Percentiles rank a stretch among this genome's conserved stretches.
phyloP scores from a whole-genome alignment of 1,139 yeast species.

The Suhomyces bokatorum region DNA sequence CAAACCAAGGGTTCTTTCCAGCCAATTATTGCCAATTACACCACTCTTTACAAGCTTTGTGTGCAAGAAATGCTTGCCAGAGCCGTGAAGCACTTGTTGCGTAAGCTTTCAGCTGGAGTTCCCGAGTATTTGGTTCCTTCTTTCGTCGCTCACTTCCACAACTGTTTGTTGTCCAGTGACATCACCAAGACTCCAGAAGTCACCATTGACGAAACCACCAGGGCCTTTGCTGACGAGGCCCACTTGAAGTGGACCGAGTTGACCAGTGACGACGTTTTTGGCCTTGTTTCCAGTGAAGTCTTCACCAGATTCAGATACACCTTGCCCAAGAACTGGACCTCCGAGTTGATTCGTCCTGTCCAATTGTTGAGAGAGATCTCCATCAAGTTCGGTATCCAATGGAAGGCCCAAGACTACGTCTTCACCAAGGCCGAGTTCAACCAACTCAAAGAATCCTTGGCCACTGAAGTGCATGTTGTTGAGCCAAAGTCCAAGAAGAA shows the following conservation, averaged over 20 bases:
- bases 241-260: conserved; percentile 48
- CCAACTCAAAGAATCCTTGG: conserved; percentile 22
- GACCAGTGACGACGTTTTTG: conserved; percentile 45
- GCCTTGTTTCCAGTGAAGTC: conserved; percentile 53
- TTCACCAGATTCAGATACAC: conserved; percentile 59
- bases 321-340: conserved; percentile 52
- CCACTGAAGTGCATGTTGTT: conserved; percentile 19
- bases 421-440: conserved; percentile 52
- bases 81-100: conserved; percentile 72
- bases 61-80: conserved; percentile 77
- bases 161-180: conserved; percentile 60
- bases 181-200: conserved; percentile 47
- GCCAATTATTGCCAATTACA: conserved; percentile 44
- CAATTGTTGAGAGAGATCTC: conserved; percentile 73
- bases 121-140: conserved; percentile 60
- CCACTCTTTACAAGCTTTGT: conserved; percentile 49
- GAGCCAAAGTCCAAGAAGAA: conserved; percentile 24
- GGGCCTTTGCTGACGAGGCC: conserved; percentile 41
- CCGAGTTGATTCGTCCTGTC: conserved; percentile 32
- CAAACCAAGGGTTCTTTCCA: conserved; percentile 43
- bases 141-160: conserved; percentile 70
- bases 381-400: conserved; percentile 81
- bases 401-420: conserved; percentile 57
- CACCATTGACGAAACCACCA: conserved; percentile 44
- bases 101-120: conserved; percentile 44